Evolutionary conservation across 768 basidiomycete species (phyloP).

Genomic region (Suillus fuscotomentosus): DNA sequence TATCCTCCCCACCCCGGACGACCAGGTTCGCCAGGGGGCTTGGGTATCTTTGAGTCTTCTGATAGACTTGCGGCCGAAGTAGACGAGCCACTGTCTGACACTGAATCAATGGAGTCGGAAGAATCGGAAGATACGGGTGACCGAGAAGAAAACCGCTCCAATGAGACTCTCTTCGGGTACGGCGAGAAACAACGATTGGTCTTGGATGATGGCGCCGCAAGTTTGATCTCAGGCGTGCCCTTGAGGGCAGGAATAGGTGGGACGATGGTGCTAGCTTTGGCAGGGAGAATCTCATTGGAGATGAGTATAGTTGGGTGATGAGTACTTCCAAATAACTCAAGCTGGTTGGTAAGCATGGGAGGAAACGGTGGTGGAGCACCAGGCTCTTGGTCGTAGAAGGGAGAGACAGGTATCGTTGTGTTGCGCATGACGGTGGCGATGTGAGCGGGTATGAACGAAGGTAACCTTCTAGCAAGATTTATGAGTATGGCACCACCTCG

Average conservation of each 20-base stretch:
- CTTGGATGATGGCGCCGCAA: background rate
- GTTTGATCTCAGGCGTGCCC: background rate
- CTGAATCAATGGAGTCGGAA: too few species aligned
- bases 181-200: background rate
- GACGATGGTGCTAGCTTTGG: background rate
- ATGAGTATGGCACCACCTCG: too few species aligned
- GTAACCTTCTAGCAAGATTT: too few species aligned
- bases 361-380: background rate
- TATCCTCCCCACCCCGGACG: conserved; percentile 24
- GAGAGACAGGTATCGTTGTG: background rate
- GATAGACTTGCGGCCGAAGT: too few species aligned
- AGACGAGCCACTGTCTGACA: too few species aligned
- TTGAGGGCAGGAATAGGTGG: background rate
- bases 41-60: too few species aligned
- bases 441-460: too few species aligned
- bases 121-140: too few species aligned
- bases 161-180: background rate
- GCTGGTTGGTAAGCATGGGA: conserved; percentile 6
- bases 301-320: background rate
- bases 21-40: conserved; percentile 14
- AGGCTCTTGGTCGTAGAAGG: conserved; percentile 3
- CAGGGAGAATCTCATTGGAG: background rate
- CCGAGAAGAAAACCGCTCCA: background rate
- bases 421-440: background rate
- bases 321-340: background rate